Base-by-base conservation (phyloP, 768 basidiomycete species). In the Tubosaeta sp. region DNA sequence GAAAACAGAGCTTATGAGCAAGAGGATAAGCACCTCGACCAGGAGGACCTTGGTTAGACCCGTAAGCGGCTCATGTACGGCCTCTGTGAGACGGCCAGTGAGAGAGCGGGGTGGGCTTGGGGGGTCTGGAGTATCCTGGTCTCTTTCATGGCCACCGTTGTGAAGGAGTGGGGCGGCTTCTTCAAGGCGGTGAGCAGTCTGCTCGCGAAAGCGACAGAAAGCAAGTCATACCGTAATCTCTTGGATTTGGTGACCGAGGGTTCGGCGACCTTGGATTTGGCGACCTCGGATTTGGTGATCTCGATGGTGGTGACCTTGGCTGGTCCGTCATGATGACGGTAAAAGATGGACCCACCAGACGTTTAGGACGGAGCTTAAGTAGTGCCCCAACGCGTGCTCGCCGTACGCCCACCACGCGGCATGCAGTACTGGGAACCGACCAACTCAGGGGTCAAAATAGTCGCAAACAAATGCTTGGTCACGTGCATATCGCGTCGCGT, bases 1-100 rank as follows among this genome's bases (percentile, higher is more conserved):
- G 69, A 95, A 95, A n/a, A 91, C 77, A 7, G 90, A 88, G 58
- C 82, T 84, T 44, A 92, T 76, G 43, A 97, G 77, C 13, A 98
- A 76, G 43, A 99, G 77, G 26, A 88, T 68, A 54, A 98, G 78
- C 0, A 82, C 79, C 43, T 89, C 74, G 17, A 85, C 74, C 11
- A 92, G 82, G 1, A 98, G 83, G 47, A 91, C 74, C 73, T 91
- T 88, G 46, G 91, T 85, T 55, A 97, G 79, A 19, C 86, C 77
- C 1, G 92, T 91, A 33, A 97, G 79, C 1, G 88, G 87, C 62
- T 91, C 86, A 57, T 85, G 83, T 4, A 83, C 80, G 52, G 83
- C 73, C 11, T 79, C 69, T 26, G 80, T 75, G 41, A 87, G 62
- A 38, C 65, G 62, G 19, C 64, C 63, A 9, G 61, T 42, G 7